A percentile compares a stretch with the other conserved stretches of the same genome.
These are phyloP conservation scores for Fusarium humuli DNA, from an alignment of 2,329 filamentous ascomycete genomes.

Conservation along the genomic window DNA sequence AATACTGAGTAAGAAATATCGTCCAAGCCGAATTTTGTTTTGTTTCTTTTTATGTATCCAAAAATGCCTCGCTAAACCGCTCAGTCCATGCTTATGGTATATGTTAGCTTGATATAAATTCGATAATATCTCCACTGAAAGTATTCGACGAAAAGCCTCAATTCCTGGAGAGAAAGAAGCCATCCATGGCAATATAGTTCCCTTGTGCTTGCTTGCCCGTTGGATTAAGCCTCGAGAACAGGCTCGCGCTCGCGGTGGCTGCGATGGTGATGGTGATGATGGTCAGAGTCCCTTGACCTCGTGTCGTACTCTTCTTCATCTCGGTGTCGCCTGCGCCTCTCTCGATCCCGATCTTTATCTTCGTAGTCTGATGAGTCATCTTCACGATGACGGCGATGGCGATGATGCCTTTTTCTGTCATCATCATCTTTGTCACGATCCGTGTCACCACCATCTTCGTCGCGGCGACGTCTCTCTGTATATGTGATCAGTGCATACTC, in stretches of 20 bases:
- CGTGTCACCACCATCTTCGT: slow-evolving; percentile 47
- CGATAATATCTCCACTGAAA: slow-evolving; percentile 9
- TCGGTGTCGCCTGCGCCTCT: slow-evolving; percentile 48
- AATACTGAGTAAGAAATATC: neutral
- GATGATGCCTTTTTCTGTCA: slow-evolving; percentile 41
- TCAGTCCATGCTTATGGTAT: slow-evolving; percentile 28
- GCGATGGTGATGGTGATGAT: slow-evolving; percentile 52
- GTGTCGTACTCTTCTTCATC: slow-evolving; percentile 47
- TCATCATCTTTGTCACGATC: slow-evolving; percentile 50
- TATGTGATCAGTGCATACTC: slow-evolving; percentile 22
- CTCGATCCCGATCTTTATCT: slow-evolving; percentile 54
- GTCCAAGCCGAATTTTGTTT: slow-evolving; percentile 8
- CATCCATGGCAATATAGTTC: neutral
- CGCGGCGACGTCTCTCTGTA: slow-evolving; percentile 51
- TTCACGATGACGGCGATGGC: slow-evolving; percentile 43
- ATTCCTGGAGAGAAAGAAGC: slow-evolving; percentile 5
- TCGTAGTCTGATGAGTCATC: slow-evolving; percentile 47
- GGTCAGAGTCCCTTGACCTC: slow-evolving; percentile 48
- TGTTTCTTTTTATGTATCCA: slow-evolving; percentile 28
- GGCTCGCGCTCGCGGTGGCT: slow-evolving; percentile 49
- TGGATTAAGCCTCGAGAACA: slow-evolving; percentile 32
- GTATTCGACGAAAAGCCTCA: slow-evolving; percentile 30
- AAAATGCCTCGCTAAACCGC: slow-evolving; percentile 35
- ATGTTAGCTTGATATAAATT: slow-evolving; percentile 21
- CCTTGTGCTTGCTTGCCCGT: neutral